Base-by-base conservation (phyloP, 2,329 filamentous ascomycete species). In the Emergomyces africanus region DNA sequence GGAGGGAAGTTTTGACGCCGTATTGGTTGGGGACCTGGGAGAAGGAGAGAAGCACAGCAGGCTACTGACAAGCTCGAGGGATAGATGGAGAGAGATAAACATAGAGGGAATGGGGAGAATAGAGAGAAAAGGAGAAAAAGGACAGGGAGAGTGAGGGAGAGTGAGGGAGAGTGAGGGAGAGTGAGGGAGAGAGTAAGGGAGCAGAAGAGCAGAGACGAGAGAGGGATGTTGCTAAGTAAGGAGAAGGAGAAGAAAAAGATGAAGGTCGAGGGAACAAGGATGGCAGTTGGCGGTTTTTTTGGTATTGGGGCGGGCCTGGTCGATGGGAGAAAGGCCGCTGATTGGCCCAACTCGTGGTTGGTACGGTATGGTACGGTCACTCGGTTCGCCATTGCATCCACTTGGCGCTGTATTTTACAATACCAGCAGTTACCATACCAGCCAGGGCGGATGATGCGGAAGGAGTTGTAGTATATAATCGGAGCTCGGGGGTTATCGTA, bases 21-120 rank as follows among this genome's bases (percentile, higher is more conserved):
- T 46, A 57, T 48, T 57, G 42, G 41, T 23, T 33, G 41, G 39
- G 39, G 39, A 48, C 39, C 9, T 14, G 23, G 41, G 30, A 14
- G 39, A 35, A 35, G 54, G 25, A 46, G 39, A 30, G 42, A 2
- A 41, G 28, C 39, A 57, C 25, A 33, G 23, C 23, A 57, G 39
- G 39, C 25, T 46, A 41, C 54, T 33, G 41, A 42, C 35, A 68
- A 68, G 68, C n/a, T 33, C 28, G 8, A 35, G n/a, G 28, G 49
- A 30, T 30, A n/a, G n/a, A n/a, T n/a, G n/a, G n/a, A n/a, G n/a
- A n/a, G n/a, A n/a, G n/a, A n/a, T n/a, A n/a, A n/a, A n/a, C n/a
- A n/a, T n/a, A n/a, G n/a, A n/a, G n/a, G n/a, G n/a, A n/a, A n/a
- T n/a, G n/a, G n/a, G 30, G 30, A 30, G 30, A 15, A 51, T 3